Percentiles rank a stretch among this genome's conserved stretches.
Conservation (phyloP, 192 early-diverging fungal genomes). For the Diversispora epigaea region DNA sequence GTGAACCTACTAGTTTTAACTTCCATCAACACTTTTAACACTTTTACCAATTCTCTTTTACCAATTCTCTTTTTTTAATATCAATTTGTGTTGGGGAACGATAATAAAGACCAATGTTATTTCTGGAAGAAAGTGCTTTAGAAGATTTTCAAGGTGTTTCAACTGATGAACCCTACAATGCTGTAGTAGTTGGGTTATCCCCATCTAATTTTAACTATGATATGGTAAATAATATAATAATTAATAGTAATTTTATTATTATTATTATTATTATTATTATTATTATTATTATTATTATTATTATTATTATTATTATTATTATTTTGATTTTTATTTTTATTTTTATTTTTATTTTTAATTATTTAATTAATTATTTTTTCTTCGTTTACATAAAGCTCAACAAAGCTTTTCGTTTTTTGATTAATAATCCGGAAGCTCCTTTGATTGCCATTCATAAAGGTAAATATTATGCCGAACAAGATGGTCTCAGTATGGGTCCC, state of each 20-base stretch:
- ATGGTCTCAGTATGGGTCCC: slow-evolving; percentile 74
- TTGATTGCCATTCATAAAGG: slow-evolving; percentile 85
- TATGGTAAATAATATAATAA: slow-evolving; percentile 45
- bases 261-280: neutral
- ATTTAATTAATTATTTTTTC: neutral
- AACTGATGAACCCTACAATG: slow-evolving; percentile 57
- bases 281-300: neutral
- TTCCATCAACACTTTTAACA: neutral
- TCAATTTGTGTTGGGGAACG: neutral
- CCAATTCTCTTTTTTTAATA: neutral
- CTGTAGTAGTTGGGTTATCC: slow-evolving; percentile 83
- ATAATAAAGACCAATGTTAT: slow-evolving; percentile 64
- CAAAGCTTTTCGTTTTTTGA: slow-evolving; percentile 71
- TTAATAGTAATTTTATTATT: no score
- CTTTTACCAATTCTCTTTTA: neutral
- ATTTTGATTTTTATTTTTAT: neutral
- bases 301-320: neutral
- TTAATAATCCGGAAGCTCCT: slow-evolving; percentile 48
- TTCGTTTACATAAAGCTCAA: slow-evolving; percentile 54
- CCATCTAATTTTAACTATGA: slow-evolving; percentile 71
- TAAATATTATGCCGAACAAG: slow-evolving; percentile 69
- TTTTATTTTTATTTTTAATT: no score
- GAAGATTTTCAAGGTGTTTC: slow-evolving; percentile 68
- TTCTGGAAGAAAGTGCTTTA: slow-evolving; percentile 71
- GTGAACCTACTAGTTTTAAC: neutral